Conservation (phyloP, 2,329 filamentous ascomycete species). For the Knufia fluminis region DNA sequence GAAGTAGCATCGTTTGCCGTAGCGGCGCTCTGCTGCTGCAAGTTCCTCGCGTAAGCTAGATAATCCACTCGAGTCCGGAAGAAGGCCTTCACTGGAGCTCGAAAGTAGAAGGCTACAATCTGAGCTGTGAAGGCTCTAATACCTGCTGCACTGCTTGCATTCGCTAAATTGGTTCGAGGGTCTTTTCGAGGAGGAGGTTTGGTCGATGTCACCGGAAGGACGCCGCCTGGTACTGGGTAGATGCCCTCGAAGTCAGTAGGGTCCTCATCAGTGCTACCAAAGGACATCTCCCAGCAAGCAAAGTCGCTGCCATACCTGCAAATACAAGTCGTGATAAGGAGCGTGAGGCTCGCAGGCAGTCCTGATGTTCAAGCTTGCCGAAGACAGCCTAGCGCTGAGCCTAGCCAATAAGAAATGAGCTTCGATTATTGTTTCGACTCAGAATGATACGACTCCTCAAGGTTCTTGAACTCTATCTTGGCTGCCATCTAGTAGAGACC, state of each 20-base stretch:
- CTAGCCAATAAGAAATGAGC: too few relatives aligned
- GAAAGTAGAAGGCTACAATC: slow-evolving; percentile 81
- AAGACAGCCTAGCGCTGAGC: too few relatives aligned
- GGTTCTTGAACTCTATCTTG: too few relatives aligned
- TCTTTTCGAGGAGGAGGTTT: slow-evolving; percentile 29
- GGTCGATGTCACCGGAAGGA: slow-evolving; percentile 3
- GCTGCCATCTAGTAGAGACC: too few relatives aligned
- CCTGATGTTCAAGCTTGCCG: too few relatives aligned
- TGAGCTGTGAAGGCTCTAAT: slow-evolving; percentile 77
- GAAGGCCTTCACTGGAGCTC: slow-evolving; percentile 84
- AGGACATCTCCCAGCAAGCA: slow-evolving; percentile 6
- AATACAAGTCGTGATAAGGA: too few relatives aligned
- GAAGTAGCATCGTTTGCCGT: slow-evolving; percentile 2
- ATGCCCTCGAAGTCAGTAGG: slow-evolving; percentile 8
- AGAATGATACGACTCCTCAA: too few relatives aligned
- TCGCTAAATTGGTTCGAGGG: slow-evolving; percentile 50
- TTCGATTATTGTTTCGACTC: too few relatives aligned
- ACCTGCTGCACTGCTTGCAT: slow-evolving; percentile 70
- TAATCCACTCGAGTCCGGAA: slow-evolving; percentile 87
- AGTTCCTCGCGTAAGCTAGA: slow-evolving; percentile 26
- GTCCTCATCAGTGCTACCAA: slow-evolving; percentile 3
- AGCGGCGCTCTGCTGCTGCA: slow-evolving; percentile 5
- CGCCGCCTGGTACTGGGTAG: neutral
- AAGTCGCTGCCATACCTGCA: too few relatives aligned
- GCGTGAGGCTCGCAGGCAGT: too few relatives aligned